phyloP scores from a whole-genome alignment of 106 monocot genomes.

The Acorus calamus region DNA sequence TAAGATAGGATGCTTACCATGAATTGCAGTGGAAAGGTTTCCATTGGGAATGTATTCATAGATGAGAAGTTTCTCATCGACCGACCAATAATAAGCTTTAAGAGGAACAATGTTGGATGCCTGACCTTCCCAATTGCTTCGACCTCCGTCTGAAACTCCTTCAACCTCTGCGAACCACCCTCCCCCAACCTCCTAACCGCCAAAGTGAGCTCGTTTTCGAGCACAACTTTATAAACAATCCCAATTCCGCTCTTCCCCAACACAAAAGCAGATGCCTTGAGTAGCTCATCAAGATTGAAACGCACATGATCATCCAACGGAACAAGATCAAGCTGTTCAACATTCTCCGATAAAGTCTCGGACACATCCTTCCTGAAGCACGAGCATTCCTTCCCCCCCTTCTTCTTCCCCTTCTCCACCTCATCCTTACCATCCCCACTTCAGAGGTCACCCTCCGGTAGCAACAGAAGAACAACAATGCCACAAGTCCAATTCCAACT shows the following conservation, averaged over 20 bases:
- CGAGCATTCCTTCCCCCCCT: constrained; percentile 28
- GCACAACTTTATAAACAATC: constrained; percentile 70
- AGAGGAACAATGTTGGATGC: constrained; percentile 53
- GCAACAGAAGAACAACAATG: constrained; percentile 66
- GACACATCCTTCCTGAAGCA: constrained; percentile 59
- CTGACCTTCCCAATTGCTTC: constrained; percentile 52
- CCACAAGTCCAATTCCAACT: constrained; percentile 45
- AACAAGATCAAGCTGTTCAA: constrained; percentile 36
- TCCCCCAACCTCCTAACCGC: constrained; percentile 66
- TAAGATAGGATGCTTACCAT: constrained; percentile 34
- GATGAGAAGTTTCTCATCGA: constrained; percentile 72
- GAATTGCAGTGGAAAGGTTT: constrained; percentile 55
- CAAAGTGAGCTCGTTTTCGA: constrained; percentile 49
- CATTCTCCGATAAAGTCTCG: constrained; percentile 35
- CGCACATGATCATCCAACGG: constrained; percentile 31
- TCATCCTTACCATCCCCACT: constrained; percentile 15
- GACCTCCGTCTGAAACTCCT: constrained; percentile 54
- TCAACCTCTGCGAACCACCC: constrained; percentile 56
- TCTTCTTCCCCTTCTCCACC: constrained; percentile 11
- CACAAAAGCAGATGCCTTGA: constrained; percentile 67
- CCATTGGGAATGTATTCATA: constrained; percentile 71
- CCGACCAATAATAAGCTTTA: constrained; percentile 85
- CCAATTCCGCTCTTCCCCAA: constrained; percentile 64
- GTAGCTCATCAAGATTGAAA: constrained; percentile 55
- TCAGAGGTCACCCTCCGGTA: constrained; percentile 36